phyloP scores from a whole-genome alignment of 495 filamentous ascomycete genomes.

The Apodospora peruviana region DNA sequence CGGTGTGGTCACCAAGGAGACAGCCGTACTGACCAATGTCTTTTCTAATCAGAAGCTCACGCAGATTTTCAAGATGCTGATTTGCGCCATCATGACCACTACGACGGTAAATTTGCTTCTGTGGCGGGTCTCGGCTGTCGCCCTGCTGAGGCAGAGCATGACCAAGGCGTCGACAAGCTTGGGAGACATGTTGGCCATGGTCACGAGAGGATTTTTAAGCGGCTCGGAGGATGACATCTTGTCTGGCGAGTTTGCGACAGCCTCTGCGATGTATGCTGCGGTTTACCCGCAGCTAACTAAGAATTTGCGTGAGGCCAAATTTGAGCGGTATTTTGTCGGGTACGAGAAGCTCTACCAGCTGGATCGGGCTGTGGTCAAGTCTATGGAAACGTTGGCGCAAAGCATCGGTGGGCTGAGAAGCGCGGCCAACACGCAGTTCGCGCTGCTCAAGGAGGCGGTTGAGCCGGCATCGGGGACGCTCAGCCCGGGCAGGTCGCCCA shows the following conservation, averaged over 20 bases:
- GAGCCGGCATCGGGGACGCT: slow-evolving; percentile 12
- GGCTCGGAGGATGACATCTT: slow-evolving; percentile 76
- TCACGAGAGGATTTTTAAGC: slow-evolving; percentile 78
- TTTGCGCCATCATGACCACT: slow-evolving; percentile 76
- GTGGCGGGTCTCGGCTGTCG: slow-evolving; percentile 76
- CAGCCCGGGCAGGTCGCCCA: slow-evolving; percentile 26
- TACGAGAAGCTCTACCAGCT: slow-evolving; percentile 76
- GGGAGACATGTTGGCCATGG: slow-evolving; percentile 73
- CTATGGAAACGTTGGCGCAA: slow-evolving; percentile 81
- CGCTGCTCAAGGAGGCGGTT: slow-evolving; percentile 61
- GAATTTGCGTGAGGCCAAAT: slow-evolving; percentile 80
- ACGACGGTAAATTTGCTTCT: slow-evolving; percentile 72
- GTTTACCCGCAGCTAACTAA: slow-evolving; percentile 70
- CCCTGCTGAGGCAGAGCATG: slow-evolving; percentile 68
- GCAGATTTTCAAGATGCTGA: slow-evolving; percentile 85
- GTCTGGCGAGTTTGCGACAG: slow-evolving; percentile 55
- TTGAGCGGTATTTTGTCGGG: slow-evolving; percentile 81
- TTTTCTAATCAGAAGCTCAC: slow-evolving; percentile 77
- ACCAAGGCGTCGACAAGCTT: slow-evolving; percentile 69
- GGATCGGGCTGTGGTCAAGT: slow-evolving; percentile 74
- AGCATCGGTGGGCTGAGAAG: slow-evolving; percentile 87
- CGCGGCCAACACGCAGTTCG: slow-evolving; percentile 84
- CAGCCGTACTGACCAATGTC: slow-evolving; percentile 70
- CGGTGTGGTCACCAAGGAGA: slow-evolving; percentile 88
- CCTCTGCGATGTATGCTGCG: slow-evolving; percentile 60